These are phyloP conservation scores for Colletotrichum chlorophyti DNA, from an alignment of 2,329 filamentous ascomycete genomes.

Conservation along the genomic window DNA sequence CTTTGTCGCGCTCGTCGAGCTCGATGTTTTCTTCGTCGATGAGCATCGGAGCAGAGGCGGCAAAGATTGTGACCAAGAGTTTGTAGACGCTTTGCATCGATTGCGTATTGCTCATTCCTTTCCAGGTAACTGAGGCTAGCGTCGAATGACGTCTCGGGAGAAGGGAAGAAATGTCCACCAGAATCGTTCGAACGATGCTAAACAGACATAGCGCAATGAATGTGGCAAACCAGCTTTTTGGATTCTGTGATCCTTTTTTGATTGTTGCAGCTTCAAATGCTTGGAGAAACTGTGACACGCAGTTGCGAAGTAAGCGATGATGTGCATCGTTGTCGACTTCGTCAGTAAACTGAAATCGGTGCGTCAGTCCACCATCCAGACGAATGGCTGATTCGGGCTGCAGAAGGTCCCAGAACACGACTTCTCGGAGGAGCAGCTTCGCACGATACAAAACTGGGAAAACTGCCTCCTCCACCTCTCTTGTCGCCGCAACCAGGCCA, in stretches of 20 bases:
- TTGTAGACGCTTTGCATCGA: conserved; percentile 58
- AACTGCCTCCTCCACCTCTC: conserved; percentile 54
- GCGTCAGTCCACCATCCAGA: conserved; percentile 33
- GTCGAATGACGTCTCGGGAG: conserved; percentile 29
- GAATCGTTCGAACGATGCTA: conserved; percentile 59
- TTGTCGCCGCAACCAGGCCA: conserved; percentile 53
- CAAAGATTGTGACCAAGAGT: conserved; percentile 56
- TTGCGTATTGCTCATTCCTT: conserved; percentile 17
- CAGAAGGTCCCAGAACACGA: conserved; percentile 59
- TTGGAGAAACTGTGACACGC: conserved; percentile 58
- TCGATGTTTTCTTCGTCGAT: conserved; percentile 51
- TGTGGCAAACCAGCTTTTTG: conserved; percentile 56
- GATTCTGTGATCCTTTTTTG: conserved; percentile 44
- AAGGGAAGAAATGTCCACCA: conserved; percentile 52
- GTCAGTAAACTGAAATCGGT: conserved; percentile 37
- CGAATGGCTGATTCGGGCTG: conserved; percentile 55
- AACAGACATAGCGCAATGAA: conserved; percentile 66
- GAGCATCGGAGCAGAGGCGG: conserved; percentile 49
- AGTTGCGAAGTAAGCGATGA: conserved; percentile 55
- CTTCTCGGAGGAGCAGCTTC: conserved; percentile 62
- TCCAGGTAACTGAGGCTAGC: conserved; percentile 12
- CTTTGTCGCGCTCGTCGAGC: conserved; percentile 52
- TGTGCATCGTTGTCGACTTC: conserved; percentile 56
- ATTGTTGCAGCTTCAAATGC: conserved; percentile 56
- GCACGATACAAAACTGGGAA: conserved; percentile 60